These are phyloP conservation scores for Exophiala phaeomuriformis DNA, from an alignment of 2,329 filamentous ascomycete species.

Conservation along the genomic window DNA sequence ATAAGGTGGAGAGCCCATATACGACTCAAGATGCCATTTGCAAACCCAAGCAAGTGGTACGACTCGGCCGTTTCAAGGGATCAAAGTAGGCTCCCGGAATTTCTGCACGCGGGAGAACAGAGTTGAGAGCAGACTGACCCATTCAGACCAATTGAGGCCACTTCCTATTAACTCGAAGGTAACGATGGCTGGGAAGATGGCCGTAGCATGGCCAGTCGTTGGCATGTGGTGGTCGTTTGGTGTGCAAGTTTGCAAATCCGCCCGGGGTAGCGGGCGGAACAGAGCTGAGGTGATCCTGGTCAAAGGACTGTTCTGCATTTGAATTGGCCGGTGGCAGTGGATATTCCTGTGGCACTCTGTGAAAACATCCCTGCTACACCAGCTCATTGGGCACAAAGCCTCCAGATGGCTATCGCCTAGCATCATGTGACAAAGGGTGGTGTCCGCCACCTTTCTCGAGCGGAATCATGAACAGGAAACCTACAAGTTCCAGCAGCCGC, in stretches of 20 bases:
- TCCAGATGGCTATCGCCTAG: conserved; percentile 5
- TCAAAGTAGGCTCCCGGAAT: conserved; percentile 1
- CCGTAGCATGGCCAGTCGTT: conserved; percentile 24
- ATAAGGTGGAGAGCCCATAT: conserved; percentile 6
- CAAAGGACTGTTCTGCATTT: conserved; percentile 19
- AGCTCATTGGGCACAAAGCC: conserved; percentile 17
- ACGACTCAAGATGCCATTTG: conserved; percentile 18
- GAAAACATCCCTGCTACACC: conserved; percentile 20
- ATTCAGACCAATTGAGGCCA: background rate
- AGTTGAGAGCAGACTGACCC: background rate
- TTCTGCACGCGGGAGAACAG: background rate
- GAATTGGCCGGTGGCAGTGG: conserved; percentile 15
- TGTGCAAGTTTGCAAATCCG: conserved; percentile 14
- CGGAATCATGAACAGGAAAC: background rate
- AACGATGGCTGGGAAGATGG: conserved; percentile 17
- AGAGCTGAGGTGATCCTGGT: conserved; percentile 22
- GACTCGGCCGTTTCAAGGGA: conserved; percentile 12
- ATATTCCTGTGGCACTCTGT: conserved; percentile 11
- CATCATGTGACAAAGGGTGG: conserved; percentile 20
- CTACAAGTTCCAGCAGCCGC: conserved; percentile 22
- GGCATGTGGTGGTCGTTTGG: conserved; percentile 3
- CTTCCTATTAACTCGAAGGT: background rate
- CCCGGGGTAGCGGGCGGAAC: conserved; percentile 22
- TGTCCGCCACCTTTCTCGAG: background rate
- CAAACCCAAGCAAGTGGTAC: conserved; percentile 18